Base-by-base conservation (phyloP, 1,139 yeast genomes). In the Geotrichum citri-aurantii region DNA sequence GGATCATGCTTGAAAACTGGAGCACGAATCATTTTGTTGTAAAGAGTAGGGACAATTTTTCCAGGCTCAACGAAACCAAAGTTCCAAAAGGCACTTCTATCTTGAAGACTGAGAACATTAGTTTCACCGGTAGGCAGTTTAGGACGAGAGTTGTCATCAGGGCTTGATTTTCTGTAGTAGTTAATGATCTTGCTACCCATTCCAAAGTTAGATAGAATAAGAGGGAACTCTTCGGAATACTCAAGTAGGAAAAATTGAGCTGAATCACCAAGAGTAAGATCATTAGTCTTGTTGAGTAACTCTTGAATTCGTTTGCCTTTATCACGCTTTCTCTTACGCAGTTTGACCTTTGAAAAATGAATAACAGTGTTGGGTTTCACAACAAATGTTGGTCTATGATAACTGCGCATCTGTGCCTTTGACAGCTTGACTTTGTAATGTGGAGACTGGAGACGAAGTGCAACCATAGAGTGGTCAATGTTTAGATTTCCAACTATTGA, bases 31-130 rank as follows among this genome's bases (percentile, higher is more conserved):
- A 95, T 85, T 65, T 91, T 88, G 71, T 93, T 95, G 74, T 95
- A 95, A 57, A 93, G 75, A 0, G 99, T 88, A 0, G 98, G 98
- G 1, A 92, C 97, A 61, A 90, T 83, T 66, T 87, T 90, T 2
- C 99, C 99, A 1, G 92, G 89, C 55, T 91, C 97, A 14, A 95
- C 98, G 73, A 88, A 88, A 1, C 99, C 99, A 76, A 91, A 95
- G 70, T 92, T 93, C 99, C 99, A 95, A 70, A 93, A 95, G 12
- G 99, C 98, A 12, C 96, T 88, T 66, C 96, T 81, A 72, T 95
- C 99, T 69, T 91, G 97, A 1, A 89, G 90, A 19, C 97, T 97
- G 48, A 95, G 77, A 2, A 95, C 97, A 73, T 89, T 95, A 0
- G 99, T 93, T 71, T 95, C 99, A 56, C 99, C 99, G 50, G 91